phyloP scores from a whole-genome alignment of 257 asterid species.

The Solanum bukasovii region DNA sequence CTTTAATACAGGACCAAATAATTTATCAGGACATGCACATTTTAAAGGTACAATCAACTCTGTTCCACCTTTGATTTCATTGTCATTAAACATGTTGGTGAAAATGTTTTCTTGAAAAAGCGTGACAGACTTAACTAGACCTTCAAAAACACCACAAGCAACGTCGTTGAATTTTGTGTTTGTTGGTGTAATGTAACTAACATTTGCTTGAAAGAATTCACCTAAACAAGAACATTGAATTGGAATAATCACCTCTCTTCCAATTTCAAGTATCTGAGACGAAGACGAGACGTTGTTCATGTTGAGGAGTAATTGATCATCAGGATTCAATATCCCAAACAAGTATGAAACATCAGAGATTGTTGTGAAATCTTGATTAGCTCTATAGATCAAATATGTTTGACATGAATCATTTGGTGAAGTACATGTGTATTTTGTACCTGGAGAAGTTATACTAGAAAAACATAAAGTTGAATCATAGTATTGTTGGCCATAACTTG shows the following conservation, averaged over 20 bases:
- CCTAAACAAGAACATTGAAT: constrained; percentile 37
- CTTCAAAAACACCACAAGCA: constrained; percentile 46
- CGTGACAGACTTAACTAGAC: constrained; percentile 38
- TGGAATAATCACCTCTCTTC: constrained; percentile 48
- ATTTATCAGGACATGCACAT: constrained; percentile 57
- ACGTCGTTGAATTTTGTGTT: constrained; percentile 9
- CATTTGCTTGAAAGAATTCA: constrained; percentile 20
- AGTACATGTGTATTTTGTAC: constrained; percentile 47
- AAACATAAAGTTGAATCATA: constrained; percentile 43
- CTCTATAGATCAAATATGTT: constrained; percentile 46
- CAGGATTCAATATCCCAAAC: constrained; percentile 18
- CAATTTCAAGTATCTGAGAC: constrained; percentile 21
- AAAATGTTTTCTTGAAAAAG: constrained; percentile 24
- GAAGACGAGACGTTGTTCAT: constrained; percentile 27
- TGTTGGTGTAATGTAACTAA: constrained; percentile 14
- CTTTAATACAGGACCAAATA: constrained; percentile 3
- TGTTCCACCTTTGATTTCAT: constrained; percentile 17
- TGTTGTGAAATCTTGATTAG: constrained; percentile 20
- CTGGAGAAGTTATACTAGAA: constrained; percentile 22
- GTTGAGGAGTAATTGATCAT: constrained; percentile 6
- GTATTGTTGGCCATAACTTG: constrained; percentile 28
- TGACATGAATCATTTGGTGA: constrained; percentile 21
- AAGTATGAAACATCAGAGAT: constrained; percentile 27
- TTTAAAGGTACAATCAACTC: constrained; percentile 35
- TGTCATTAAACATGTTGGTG: neutral